Percentiles rank a stretch among this genome's conserved stretches.
phyloP scores from a whole-genome alignment of 352 stramenopile species.

The Saprolegnia parasitica region DNA sequence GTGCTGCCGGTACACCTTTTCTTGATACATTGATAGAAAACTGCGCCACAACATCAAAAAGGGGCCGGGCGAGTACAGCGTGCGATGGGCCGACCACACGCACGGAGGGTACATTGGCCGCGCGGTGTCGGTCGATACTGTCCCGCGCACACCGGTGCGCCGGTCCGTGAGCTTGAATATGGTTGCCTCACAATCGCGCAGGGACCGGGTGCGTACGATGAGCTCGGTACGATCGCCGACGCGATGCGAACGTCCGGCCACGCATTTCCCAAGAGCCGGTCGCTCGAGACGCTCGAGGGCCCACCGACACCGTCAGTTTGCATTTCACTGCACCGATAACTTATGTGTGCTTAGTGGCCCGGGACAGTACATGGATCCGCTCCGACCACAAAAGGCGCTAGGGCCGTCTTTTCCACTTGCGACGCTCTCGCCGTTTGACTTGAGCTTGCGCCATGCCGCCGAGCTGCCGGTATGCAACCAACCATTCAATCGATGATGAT shows the following conservation, averaged over 20 bases:
- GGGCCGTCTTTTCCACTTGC: conserved; percentile 16
- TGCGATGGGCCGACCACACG: not conserved
- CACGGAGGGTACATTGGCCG: not conserved
- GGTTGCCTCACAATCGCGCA: not conserved
- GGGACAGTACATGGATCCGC: conserved; percentile 26
- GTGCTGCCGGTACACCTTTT: conserved; percentile 1
- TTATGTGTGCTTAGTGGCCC: conserved; percentile 8
- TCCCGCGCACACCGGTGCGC: not conserved
- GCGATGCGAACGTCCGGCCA: not conserved
- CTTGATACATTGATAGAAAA: conserved; percentile 5
- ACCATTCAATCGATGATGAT: not conserved
- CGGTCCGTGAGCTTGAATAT: not conserved
- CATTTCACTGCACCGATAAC: not conserved
- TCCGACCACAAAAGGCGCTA: not conserved
- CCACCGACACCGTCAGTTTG: conserved; percentile 11
- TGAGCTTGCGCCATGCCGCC: conserved; percentile 11
- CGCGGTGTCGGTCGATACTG: not conserved
- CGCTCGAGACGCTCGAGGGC: conserved; percentile 10
- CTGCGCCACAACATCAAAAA: too few relatives aligned
- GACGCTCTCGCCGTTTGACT: conserved; percentile 16
- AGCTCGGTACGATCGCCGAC: not conserved
- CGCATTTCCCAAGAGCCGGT: conserved; percentile 22
- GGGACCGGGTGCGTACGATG: conserved; percentile 26
- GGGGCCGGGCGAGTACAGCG: conserved; percentile 26
- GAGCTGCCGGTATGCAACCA: conserved; percentile 18